Base-by-base conservation (phyloP, 2,329 filamentous ascomycete genomes). In the Fusarium caatingaense region DNA sequence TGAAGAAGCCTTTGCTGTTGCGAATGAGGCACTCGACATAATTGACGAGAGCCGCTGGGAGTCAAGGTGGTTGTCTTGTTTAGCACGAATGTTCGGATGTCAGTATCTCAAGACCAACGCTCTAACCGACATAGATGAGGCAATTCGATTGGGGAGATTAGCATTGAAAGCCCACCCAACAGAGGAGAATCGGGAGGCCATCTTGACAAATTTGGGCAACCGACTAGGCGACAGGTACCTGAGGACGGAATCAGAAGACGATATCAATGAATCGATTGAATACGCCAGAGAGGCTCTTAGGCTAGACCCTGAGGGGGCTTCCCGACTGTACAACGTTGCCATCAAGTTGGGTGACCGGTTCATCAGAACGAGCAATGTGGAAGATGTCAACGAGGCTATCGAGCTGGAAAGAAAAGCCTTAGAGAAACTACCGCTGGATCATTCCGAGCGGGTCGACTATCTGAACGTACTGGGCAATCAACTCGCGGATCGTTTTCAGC, bases 191-290 rank as follows among this genome's bases (percentile, higher is more conserved):
- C 34, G 34, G 28, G 13, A 34, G 12, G 8, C 1, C 3, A 30
- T 53, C 25, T 53, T 53, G 32, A 53, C 55, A 7, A 53, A 57
- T 20, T 25, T 57, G 8, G 55, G 46, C 1, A 57, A 57, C 16
- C 55, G 55, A 10, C 55, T 57, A 2, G 55, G 55, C 6, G 55
- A 57, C 7, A 57, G 8, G 16, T 57, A 53, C 20, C 9, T 57
- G 12, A 20, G 55, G 27, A 57, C 55, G 12, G 8, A 25, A 8
- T 12, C 20, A 4, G 9, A 23, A 11, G 12, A 21, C 1, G 32
- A 57, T 4, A 42, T 57, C 8, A 15, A 57, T 4, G 55, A 57
- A 18, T 46, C 46, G 0, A 57, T 57, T 25, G 20, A 25, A 9
- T 57, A 16, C 11, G 46, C 46, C 5, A 53, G 32, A 20, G 21